Percentiles rank a stretch among this genome's conserved stretches.
Conservation (phyloP, 2,329 filamentous ascomycete species). For the Chaetomium sp. region DNA sequence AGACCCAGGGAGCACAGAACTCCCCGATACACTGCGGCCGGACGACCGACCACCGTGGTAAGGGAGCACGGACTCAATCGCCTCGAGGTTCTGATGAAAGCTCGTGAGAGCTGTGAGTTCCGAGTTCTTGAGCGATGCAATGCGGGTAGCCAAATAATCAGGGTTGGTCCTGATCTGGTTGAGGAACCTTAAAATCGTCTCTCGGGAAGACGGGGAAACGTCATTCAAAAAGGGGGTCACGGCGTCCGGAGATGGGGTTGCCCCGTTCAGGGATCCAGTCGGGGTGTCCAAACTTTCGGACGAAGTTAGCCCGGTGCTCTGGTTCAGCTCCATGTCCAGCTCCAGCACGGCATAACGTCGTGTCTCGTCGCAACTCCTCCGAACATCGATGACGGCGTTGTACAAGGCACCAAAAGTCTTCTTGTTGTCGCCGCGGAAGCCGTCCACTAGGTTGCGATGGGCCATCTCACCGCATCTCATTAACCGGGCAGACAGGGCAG, state of each 20-base stretch:
- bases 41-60: slow-evolving; percentile 50
- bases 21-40: slow-evolving; percentile 31
- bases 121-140: slow-evolving; percentile 65
- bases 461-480: slow-evolving; percentile 68
- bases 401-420: slow-evolving; percentile 68
- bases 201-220: slow-evolving; percentile 67
- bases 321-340: slow-evolving; percentile 61
- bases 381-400: slow-evolving; percentile 72
- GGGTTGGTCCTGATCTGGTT: slow-evolving; percentile 78
- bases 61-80: slow-evolving; percentile 75
- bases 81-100: slow-evolving; percentile 72
- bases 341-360: slow-evolving; percentile 65
- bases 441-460: slow-evolving; percentile 69
- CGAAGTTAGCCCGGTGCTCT: slow-evolving; percentile 43
- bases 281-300: slow-evolving; percentile 46
- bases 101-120: slow-evolving; percentile 74
- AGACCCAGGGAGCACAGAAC: slow-evolving; percentile 28
- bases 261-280: slow-evolving; percentile 35
- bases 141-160: slow-evolving; percentile 76
- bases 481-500: slow-evolving; percentile 66
- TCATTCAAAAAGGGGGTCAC: slow-evolving; percentile 59
- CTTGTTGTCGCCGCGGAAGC: slow-evolving; percentile 73
- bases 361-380: slow-evolving; percentile 68
- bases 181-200: slow-evolving; percentile 72
- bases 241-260: slow-evolving; percentile 34